Evolutionary conservation across 1,284 basidiomycete genomes (phyloP).

Genomic region (Austroboletus niveus): DNA sequence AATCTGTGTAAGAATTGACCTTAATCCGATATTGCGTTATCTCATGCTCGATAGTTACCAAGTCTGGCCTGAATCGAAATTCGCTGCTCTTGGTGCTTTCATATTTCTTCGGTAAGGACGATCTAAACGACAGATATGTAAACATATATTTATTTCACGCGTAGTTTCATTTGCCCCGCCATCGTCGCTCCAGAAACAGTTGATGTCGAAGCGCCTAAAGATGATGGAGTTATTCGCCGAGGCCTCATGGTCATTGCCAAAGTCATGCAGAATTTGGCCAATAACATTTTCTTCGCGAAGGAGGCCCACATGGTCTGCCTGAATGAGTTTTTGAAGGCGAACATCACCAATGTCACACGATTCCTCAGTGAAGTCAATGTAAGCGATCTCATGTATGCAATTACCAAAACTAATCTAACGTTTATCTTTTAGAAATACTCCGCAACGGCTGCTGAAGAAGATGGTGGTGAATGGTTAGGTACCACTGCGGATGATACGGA

Average conservation of each 20-base stretch:
- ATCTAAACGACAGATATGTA: background rate
- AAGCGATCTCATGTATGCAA: slow-evolving; percentile 25
- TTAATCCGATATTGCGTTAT: slow-evolving; percentile 4
- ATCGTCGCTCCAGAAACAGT: slow-evolving; percentile 84
- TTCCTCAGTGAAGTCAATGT: slow-evolving; percentile 83
- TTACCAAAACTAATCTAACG: slow-evolving; percentile 3
- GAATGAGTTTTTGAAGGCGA: slow-evolving; percentile 75
- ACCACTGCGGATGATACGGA: slow-evolving; percentile 79
- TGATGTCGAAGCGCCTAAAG: slow-evolving; percentile 76
- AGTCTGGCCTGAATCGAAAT: slow-evolving; percentile 82
- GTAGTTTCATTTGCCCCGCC: slow-evolving; percentile 79
- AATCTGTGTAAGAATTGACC: slow-evolving; percentile 63
- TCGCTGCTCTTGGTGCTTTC: slow-evolving; percentile 86
- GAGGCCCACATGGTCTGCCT: slow-evolving; percentile 82
- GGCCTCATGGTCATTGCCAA: slow-evolving; percentile 86
- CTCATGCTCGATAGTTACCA: slow-evolving; percentile 37
- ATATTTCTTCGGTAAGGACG: slow-evolving; percentile 75
- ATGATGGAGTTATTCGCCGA: slow-evolving; percentile 59
- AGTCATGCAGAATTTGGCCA: slow-evolving; percentile 89
- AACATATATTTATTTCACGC: slow-evolving; percentile 1
- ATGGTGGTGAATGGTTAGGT: slow-evolving; percentile 69
- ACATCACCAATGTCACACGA: slow-evolving; percentile 78
- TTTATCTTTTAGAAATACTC: slow-evolving; percentile 50
- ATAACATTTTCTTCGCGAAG: slow-evolving; percentile 89
- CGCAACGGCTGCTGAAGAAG: slow-evolving; percentile 48